Evolutionary conservation across 2,329 filamentous ascomycete genomes (phyloP), one percentile per base, ranked within the genome.

Genomic region (Cryphonectria carpinicola): DNA sequence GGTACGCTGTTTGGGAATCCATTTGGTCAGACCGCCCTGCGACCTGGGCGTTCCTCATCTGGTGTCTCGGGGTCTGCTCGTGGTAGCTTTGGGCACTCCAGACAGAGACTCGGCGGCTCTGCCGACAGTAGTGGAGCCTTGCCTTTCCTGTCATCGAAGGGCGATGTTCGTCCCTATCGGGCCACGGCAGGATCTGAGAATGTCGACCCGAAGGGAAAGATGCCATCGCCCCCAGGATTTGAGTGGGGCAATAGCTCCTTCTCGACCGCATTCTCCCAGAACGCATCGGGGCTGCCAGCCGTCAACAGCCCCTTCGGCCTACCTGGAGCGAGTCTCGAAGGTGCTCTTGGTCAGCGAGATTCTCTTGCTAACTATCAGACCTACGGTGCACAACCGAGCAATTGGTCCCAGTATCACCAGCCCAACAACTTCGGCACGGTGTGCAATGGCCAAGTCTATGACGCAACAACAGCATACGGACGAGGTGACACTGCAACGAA

Each of bases 241-340:
- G 65, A 52, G 32, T 28, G 46, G 60, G 52, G 66, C 52, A 56
- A 65, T 28, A 64, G 77, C 28, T 77, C 77, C 25, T 76, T 75
- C 17, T 76, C 75, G 25, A 73, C 77, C 67, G 76, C 77, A n/a
- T 78, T 77, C 37, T 73, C 74, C 11, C 70, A 70, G 17, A 71
- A 69, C 25, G 70, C 71, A 13, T 79, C 79, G 19, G 78, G 76
- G 65, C 70, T 80, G 41, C 78, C 80, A 8, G 75, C 74, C 2
- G 77, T 80, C 43, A 78, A 81, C 67, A 79, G 78, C 68, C 76
- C 79, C 0, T 77, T 74, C 70, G 79, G 78, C 17, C 22, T 79
- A 35, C 74, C 76, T 52, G 39, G 66, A 70, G 41, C 71, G 43
- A 70, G 69, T 41, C 17, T 68, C 25, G 61, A 69, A 22, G 63